Evolutionary conservation across 2,329 filamentous ascomycete genomes (phyloP).

Genomic region (Hypomyces perniciosus): DNA sequence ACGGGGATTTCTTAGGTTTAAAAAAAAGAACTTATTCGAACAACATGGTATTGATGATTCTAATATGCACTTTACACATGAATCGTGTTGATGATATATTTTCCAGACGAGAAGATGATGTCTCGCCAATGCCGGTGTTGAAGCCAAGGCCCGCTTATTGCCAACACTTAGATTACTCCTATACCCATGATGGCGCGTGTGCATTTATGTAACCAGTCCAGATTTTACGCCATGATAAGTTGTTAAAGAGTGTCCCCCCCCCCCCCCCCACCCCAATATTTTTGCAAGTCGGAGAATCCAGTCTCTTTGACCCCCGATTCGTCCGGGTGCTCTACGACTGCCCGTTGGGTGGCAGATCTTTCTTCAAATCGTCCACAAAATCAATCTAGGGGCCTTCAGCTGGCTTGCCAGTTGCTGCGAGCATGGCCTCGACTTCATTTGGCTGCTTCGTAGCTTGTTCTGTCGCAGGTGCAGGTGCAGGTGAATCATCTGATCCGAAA

Average conservation of each 20-base stretch:
- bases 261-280: constrained; percentile 1
- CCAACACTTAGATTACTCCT: constrained; percentile 9
- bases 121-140: constrained; percentile 7
- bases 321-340: neutral
- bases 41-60: constrained; percentile 11
- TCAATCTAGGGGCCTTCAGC: constrained; percentile 48
- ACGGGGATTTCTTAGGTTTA: too few relatives aligned
- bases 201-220: constrained; percentile 11
- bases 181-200: constrained; percentile 8
- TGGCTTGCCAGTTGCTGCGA: constrained; percentile 42
- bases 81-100: constrained; percentile 13
- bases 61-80: constrained; percentile 8
- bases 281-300: neutral
- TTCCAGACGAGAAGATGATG: neutral
- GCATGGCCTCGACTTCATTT: constrained; percentile 38
- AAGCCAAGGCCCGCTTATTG: constrained; percentile 10
- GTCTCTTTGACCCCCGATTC: too few relatives aligned
- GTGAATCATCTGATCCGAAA: constrained; percentile 37
- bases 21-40: constrained; percentile 8
- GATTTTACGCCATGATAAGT: constrained; percentile 10
- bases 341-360: constrained; percentile 34
- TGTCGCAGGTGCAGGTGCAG: neutral
- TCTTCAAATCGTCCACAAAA: constrained; percentile 50
- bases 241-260: constrained; percentile 7
- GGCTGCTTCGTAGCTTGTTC: constrained; percentile 9